Evolutionary conservation across 2,329 filamentous ascomycete species (phyloP).

Genomic region (Chrysoporthe cubensis): DNA sequence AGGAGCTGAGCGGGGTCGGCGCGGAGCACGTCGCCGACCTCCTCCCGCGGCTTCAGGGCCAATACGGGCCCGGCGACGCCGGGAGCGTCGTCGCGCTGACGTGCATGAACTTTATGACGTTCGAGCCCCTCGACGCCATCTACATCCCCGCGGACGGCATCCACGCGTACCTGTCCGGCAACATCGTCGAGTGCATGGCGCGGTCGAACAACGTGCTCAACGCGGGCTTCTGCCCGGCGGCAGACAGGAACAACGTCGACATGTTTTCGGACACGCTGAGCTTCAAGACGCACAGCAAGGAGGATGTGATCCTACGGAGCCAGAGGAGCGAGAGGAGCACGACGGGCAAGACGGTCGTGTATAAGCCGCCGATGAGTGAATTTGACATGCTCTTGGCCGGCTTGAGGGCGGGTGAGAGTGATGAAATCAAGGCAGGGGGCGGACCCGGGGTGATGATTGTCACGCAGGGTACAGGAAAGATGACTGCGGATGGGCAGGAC

Average conservation of each 20-base stretch:
- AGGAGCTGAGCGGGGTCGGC: conserved; percentile 48
- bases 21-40: conserved; percentile 66
- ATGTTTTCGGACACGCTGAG: conserved; percentile 66
- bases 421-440: conserved; percentile 56
- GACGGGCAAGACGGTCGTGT: conserved; percentile 65
- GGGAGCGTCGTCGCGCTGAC: conserved; percentile 71
- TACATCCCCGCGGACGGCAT: conserved; percentile 76
- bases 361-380: conserved; percentile 70
- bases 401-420: conserved; percentile 60
- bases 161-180: conserved; percentile 72
- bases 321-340: conserved; percentile 54
- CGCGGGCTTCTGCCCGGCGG: conserved; percentile 71
- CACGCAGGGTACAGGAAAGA: conserved; percentile 59
- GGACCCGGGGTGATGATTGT: conserved; percentile 69
- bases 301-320: conserved; percentile 59
- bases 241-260: conserved; percentile 66
- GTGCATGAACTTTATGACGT: conserved; percentile 74
- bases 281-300: conserved; percentile 62
- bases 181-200: conserved; percentile 82
- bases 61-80: conserved; percentile 67
- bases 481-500: conserved; percentile 57
- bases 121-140: conserved; percentile 68
- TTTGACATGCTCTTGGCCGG: conserved; percentile 69
- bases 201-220: conserved; percentile 76
- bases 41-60: conserved; percentile 64